Evolutionary conservation across 768 basidiomycete species (phyloP), one percentile per base, ranked within the genome.

Genomic region (Naganishia vishniacii): DNA sequence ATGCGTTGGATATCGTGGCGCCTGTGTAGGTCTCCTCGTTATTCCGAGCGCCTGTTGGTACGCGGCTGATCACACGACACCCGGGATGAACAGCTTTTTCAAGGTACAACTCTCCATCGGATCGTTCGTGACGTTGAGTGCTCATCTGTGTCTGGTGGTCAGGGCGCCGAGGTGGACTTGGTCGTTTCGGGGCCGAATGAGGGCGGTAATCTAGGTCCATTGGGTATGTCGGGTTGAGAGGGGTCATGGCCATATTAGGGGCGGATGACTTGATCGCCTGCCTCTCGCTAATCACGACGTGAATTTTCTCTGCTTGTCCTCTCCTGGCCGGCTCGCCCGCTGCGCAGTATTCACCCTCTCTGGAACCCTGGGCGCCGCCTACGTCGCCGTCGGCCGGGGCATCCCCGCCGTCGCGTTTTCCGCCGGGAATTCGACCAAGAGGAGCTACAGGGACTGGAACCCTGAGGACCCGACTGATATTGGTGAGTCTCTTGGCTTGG

Each of bases 1-100:
- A 63, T 31, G 62, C 62, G 11, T 23, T 63, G 28, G 62, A 63
- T 37, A 41, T 63, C 26, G 62, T 63, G n/a, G 62, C 62, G 15
- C 62, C 62, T 8, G 49, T 53, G 62, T 63, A 31, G 44, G 62
- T 32, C 18, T 48, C 0, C 25, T 41, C 28, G 7, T 25, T 23
- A 6, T n/a, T 29, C 13, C 18, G 7, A 28, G 13, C 16, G 28
- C 20, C 18, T 45, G 45, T 23, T 2, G 15, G 23, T 47, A 4
- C 23, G 12, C 37, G 16, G 29, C 18, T 23, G n/a, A n/a, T n/a
- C n/a, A n/a, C n/a, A n/a, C n/a, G 3, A 2, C 18, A 3, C 13
- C n/a, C 8, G 12, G 37, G 0, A 20, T 1, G 1, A 16, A 37
- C 49, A 63, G 62, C 18, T 63, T 53, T 32, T 56, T 63, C 62